Evolutionary conservation across 257 asterid genomes (phyloP).

Genomic region (Solanum pimpinellifolium): DNA sequence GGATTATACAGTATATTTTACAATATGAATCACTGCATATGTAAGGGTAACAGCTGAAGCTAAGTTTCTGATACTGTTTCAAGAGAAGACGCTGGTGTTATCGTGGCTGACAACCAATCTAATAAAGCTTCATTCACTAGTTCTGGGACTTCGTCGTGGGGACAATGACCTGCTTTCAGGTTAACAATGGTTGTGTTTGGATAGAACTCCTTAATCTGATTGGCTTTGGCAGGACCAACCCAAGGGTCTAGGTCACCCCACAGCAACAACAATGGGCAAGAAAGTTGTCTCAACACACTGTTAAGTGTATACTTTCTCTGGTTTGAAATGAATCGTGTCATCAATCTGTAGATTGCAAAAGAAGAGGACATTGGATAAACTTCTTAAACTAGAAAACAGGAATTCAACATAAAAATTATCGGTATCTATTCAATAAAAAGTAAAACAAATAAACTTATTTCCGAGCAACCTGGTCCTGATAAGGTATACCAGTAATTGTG

Average conservation of each 20-base stretch:
- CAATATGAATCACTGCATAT: neutral
- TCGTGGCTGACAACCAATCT: constrained; percentile 57
- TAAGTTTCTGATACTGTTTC: constrained; percentile 10
- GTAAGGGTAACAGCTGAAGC: neutral
- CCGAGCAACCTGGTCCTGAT: neutral
- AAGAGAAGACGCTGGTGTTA: constrained; percentile 3
- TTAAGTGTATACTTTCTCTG: constrained; percentile 78
- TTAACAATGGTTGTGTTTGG: constrained; percentile 49
- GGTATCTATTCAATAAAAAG: neutral
- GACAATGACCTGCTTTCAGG: constrained; percentile 91
- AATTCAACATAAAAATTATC: neutral
- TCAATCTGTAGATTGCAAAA: constrained; percentile 37
- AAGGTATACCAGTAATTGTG: neutral
- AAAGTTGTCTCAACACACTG: constrained; percentile 51
- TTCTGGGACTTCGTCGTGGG: constrained; percentile 92
- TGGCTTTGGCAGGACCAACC: constrained; percentile 90
- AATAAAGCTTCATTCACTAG: constrained; percentile 66
- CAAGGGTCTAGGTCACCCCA: constrained; percentile 98
- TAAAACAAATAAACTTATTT: neutral
- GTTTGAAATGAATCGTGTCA: constrained; percentile 73
- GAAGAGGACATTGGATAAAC: neutral
- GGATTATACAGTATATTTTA: neutral
- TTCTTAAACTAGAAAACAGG: neutral
- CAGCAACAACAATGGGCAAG: constrained; percentile 68
- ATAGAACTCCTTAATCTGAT: constrained; percentile 70